Conservation (phyloP, 1,284 basidiomycete species). For the Trichosporon faecale region DNA sequence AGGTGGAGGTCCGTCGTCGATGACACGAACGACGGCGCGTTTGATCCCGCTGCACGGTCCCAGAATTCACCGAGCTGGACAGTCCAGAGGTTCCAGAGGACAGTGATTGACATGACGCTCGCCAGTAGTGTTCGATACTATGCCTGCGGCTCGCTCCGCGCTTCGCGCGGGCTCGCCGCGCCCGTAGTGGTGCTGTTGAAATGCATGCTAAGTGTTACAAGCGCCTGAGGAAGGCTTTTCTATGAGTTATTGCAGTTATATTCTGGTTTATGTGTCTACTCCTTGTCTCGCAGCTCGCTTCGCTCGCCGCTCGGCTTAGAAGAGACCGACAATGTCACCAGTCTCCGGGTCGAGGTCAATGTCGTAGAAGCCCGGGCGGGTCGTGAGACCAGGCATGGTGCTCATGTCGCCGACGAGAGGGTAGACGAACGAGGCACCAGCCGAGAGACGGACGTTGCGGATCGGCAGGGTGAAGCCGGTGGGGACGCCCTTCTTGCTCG, state of each 20-base stretch:
- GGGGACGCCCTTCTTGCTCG: slow-evolving; percentile 85
- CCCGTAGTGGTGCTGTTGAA: neutral
- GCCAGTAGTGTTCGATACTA: too few species aligned
- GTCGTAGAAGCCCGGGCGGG: slow-evolving; percentile 71
- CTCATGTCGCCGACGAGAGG: slow-evolving; percentile 93
- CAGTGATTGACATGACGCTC: too few species aligned
- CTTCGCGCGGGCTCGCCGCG: neutral
- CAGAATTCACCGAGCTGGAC: too few species aligned
- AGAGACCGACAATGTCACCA: slow-evolving; percentile 51
- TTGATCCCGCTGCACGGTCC: too few species aligned
- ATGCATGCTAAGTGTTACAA: too few species aligned
- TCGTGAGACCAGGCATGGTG: slow-evolving; percentile 95
- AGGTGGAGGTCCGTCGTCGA: too few species aligned
- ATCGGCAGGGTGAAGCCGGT: slow-evolving; percentile 91
- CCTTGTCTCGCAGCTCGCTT: neutral
- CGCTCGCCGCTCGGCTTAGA: slow-evolving; percentile 31
- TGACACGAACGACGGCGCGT: too few species aligned
- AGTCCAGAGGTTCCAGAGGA: too few species aligned
- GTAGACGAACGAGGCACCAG: slow-evolving; percentile 94
- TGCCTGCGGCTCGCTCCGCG: too few species aligned
- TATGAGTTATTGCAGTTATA: too few species aligned
- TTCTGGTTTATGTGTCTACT: too few species aligned
- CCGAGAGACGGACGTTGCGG: slow-evolving; percentile 79
- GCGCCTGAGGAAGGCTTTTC: neutral
- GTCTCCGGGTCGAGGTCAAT: slow-evolving; percentile 52